A percentile compares a stretch with the other conserved stretches of the same genome.
These are phyloP conservation scores for Trichoderma atrobrunneum DNA, from an alignment of 2,329 filamentous ascomycete genomes.

Conservation along the genomic window DNA sequence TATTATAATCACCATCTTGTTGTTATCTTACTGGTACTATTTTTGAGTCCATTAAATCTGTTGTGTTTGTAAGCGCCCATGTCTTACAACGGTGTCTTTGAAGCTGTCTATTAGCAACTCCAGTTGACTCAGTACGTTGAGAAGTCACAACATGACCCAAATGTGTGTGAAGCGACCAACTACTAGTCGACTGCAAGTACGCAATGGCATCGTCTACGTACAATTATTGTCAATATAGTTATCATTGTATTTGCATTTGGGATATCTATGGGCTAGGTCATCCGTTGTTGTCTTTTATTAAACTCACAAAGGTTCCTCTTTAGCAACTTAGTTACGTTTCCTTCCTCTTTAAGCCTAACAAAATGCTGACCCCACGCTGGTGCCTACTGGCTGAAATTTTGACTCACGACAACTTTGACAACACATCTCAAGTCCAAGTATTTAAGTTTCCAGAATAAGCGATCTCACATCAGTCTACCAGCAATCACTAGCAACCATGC, in stretches of 20 bases:
- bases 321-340: background rate
- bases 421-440: background rate
- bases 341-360: background rate
- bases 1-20: background rate
- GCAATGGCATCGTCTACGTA: background rate
- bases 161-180: background rate
- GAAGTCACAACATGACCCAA: background rate
- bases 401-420: background rate
- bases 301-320: background rate
- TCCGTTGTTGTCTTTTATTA: background rate
- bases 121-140: background rate
- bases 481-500: background rate
- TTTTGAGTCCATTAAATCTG: background rate
- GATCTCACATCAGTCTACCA: no score
- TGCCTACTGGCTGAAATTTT: background rate
- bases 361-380: background rate
- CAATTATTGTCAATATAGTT: no score
- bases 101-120: background rate
- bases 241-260: background rate
- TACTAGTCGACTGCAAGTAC: rapidly evolving
- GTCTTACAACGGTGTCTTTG: background rate
- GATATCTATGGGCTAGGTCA: background rate
- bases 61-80: background rate
- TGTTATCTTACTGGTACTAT: background rate
- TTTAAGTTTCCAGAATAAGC: background rate